Base-by-base conservation (phyloP, 441 rosid species). In the Gossypium lobatum region DNA sequence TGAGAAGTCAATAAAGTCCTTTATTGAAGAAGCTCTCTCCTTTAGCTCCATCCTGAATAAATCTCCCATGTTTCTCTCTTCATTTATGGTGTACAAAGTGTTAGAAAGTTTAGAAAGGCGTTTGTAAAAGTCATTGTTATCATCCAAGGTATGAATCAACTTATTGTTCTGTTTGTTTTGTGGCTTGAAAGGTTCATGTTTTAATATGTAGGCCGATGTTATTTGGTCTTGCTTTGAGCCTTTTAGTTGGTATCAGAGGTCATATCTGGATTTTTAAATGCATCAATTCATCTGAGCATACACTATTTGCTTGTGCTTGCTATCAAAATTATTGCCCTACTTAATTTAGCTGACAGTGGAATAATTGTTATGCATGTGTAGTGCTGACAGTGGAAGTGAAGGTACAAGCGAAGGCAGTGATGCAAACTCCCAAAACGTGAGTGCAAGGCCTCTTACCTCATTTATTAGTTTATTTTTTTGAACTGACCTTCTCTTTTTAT, bases 371-470 rank as follows among this genome's bases (percentile, higher is more conserved):
- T 80, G 77, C 45, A 55, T 72, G 59, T 85, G 39, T 81, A 93
- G 98, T 82, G 95, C 84, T 28, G 98, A 93, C 76, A 95, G 93
- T 72, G 95, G 69, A 42, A 91, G 97, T 77, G 98, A 93, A 81
- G 98, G 95, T 78, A 83, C 93, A 68, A 93, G 97, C 83, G 98
- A 91, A 81, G 98, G 98, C 85, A 95, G 97, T 69, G 96, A 95
- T 76, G 96, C 88, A 48, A 87, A 89, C 78, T 89, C 98, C 70
- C 93, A 89, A 74, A 90, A 83, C 42, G 99, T 95, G 84, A 85
- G 96, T 73, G 2, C 63, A 23, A 16, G 31, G 28, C 73, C 74
- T 2, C 23, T 75, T 69, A 20, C n/a, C 52, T 75, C 73, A 1
- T 26, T 78, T 63, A 46, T 42, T 64, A n/a, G 25, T 77, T 37